phyloP scores from a whole-genome alignment of 2,329 filamentous ascomycete genomes.

The Botrytis deweyae region DNA sequence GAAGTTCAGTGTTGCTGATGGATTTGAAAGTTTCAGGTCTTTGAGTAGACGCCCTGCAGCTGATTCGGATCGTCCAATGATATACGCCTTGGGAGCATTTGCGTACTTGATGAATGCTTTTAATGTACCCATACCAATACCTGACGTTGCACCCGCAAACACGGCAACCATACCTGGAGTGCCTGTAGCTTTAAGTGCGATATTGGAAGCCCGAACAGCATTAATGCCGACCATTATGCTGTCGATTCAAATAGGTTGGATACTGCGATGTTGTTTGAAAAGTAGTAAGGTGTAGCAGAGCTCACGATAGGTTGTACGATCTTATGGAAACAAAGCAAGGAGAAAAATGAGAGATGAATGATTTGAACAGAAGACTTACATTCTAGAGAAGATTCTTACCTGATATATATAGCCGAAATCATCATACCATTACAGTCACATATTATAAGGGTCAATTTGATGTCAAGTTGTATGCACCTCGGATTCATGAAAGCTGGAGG shows the following conservation, averaged over 20 bases:
- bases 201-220: slow-evolving; percentile 43
- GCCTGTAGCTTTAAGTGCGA: slow-evolving; percentile 36
- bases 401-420: neutral
- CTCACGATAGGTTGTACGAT: neutral
- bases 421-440: neutral
- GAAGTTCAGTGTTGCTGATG: slow-evolving; percentile 47
- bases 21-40: slow-evolving; percentile 46
- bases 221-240: slow-evolving; percentile 38
- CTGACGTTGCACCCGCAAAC: slow-evolving; percentile 55
- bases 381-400: neutral
- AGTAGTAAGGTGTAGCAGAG: neutral
- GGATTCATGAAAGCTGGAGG: slow-evolving; percentile 10
- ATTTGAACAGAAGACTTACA: neutral
- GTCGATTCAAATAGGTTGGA: neutral
- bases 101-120: slow-evolving; percentile 47
- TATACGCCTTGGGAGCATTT: slow-evolving; percentile 48
- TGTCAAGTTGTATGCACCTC: neutral
- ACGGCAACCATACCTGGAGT: slow-evolving; percentile 46
- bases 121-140: slow-evolving; percentile 53
- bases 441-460: neutral
- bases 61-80: slow-evolving; percentile 49
- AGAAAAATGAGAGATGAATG: neutral
- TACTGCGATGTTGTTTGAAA: neutral
- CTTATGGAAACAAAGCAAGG: neutral
- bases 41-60: slow-evolving; percentile 39